Evolutionary conservation across 495 filamentous ascomycete species (phyloP), one percentile per base, ranked within the genome.

Genomic region (Podospora pseudopauciseta): DNA sequence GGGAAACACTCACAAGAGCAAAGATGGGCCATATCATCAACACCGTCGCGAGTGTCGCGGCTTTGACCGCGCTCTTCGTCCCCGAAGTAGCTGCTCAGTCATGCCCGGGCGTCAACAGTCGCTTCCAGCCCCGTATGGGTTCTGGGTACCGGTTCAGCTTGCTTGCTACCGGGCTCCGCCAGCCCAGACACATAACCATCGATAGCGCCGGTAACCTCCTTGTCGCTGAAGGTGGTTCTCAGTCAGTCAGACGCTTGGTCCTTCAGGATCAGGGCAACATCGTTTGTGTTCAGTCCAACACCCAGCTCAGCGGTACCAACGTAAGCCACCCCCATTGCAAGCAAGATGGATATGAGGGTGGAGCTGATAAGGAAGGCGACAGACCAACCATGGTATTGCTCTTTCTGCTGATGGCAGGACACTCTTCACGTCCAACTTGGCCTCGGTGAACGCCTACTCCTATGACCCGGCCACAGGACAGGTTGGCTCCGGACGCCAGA

Each of bases 351-450:
- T 4, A 20, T n/a, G 61, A 49, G 18, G 7, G 6, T 49, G 19
- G 4, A 9, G 32, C 32, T 63, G 61, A 63, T 49, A n/a, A 68
- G 61, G 16, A 56, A 4, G 11, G 55, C 19, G 13, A 44, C 30
- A 87, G 81, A 76, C 90, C 2, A 89, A 89, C 73, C 88, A 91
- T 73, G 89, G 88, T 11, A 80, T 91, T 32, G 82, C 84, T 16
- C 68, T 91, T 19, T 87, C 83, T 23, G 70, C 71, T 13, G 87
- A 90, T 75, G 87, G 89, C 60, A 83, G 77, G 60, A 90, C 86
- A 0, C 76, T 91, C 53, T 90, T 87, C 71, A 87, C 86, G 3
- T 89, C 87, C 16, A 85, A 78, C 54, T 60, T 83, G 5, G 74
- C 80, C n/a, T 76, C 75, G 6, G 88, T 86, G 5, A 86, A 79